phyloP scores from a whole-genome alignment of 2,329 filamentous ascomycete genomes.

The Neofusicoccum cordaticola region DNA sequence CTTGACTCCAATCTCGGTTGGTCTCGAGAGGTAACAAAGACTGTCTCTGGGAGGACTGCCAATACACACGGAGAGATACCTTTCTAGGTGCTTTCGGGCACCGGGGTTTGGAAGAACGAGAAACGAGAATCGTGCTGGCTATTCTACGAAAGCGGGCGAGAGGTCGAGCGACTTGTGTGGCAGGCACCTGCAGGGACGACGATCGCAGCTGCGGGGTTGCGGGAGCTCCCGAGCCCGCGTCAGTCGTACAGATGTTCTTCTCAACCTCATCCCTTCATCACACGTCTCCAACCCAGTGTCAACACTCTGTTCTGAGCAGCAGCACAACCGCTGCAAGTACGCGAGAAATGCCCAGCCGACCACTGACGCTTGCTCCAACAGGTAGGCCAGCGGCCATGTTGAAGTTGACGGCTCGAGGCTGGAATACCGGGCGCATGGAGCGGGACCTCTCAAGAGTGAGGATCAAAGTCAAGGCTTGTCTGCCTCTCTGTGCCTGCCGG shows the following conservation, averaged over 20 bases:
- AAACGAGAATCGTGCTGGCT: conserved; percentile 19
- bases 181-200: background rate
- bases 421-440: conserved; percentile 21
- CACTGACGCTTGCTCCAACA: conserved; percentile 18
- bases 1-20: conserved; percentile 54
- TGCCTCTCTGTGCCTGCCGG: conserved; percentile 14
- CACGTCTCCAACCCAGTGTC: background rate
- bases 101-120: conserved; percentile 19
- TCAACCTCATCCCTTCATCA: background rate
- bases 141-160: conserved; percentile 30
- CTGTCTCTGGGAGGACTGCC: conserved; percentile 85
- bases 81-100: conserved; percentile 21
- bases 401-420: conserved; percentile 17
- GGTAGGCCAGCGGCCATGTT: conserved; percentile 8
- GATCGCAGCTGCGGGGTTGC: conserved; percentile 7
- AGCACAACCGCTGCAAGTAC: background rate
- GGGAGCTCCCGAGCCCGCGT: conserved; percentile 9
- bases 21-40: conserved; percentile 85
- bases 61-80: conserved; percentile 69
- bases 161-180: conserved; percentile 19
- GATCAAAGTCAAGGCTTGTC: conserved; percentile 43
- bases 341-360: conserved; percentile 12
- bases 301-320: conserved; percentile 1
- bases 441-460: conserved; percentile 41
- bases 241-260: conserved; percentile 4